These are phyloP conservation scores for California macrophylla DNA, from an alignment of 441 rosid genomes.

Conservation along the genomic window DNA sequence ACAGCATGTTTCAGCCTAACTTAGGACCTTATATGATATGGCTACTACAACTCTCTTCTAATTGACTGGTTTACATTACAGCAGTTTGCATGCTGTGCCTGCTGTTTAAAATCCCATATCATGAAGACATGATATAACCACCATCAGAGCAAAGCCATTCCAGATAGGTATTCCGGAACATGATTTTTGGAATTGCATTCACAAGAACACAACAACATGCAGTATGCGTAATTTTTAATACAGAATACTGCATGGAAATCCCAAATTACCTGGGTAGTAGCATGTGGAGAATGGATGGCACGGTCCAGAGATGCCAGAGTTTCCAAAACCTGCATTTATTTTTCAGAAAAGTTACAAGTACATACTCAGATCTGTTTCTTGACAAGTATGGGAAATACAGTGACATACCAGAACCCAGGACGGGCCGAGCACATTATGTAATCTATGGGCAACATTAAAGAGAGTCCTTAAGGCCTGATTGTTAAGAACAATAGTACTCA, in stretches of 20 bases:
- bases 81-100: not conserved
- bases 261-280: constrained; percentile 72
- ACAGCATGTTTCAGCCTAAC: not conserved
- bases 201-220: not conserved
- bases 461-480: constrained; percentile 87
- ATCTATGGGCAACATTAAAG: constrained; percentile 88
- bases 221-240: not conserved
- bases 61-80: not conserved
- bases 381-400: constrained; percentile 22
- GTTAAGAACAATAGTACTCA: constrained; percentile 26
- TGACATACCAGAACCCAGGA: constrained; percentile 96
- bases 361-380: constrained; percentile 9
- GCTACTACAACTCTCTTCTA: not conserved
- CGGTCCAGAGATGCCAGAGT: constrained; percentile 91
- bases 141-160: not conserved
- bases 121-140: not conserved
- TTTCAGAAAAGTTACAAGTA: constrained; percentile 11
- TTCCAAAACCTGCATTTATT: constrained; percentile 70
- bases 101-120: not conserved
- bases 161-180: not conserved
- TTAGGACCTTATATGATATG: not conserved
- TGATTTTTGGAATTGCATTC: not conserved
- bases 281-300: constrained; percentile 94
- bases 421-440: constrained; percentile 92
- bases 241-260: not conserved